Evolutionary conservation across 441 rosid genomes (phyloP).

Genomic region (Jatropha podagrica): DNA sequence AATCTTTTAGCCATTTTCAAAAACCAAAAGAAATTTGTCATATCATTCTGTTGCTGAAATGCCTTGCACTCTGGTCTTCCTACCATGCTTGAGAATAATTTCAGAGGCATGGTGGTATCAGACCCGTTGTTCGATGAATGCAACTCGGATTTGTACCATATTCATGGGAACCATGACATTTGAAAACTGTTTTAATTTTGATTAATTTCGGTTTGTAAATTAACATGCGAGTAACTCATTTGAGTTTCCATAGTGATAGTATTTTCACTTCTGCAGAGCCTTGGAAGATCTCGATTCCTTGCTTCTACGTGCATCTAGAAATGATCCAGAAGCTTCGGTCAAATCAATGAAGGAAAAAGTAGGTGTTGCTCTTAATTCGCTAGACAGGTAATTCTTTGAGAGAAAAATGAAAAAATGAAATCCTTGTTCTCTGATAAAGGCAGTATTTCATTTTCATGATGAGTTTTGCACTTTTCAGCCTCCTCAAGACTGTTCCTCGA

Average conservation of each 20-base stretch:
- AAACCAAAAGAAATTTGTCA: not conserved
- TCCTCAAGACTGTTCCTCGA: conserved; percentile 69
- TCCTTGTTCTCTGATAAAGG: too few species aligned
- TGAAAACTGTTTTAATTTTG: too few species aligned
- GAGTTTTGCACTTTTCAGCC: conserved; percentile 38
- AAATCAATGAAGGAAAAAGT: conserved; percentile 63
- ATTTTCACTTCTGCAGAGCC: conserved; percentile 34
- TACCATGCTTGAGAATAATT: not conserved
- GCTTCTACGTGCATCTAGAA: conserved; percentile 72
- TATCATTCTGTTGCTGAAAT: not conserved
- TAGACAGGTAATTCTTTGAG: conserved; percentile 45
- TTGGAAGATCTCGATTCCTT: conserved; percentile 72
- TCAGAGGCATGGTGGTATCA: not conserved
- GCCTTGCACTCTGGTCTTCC: conserved; percentile 1
- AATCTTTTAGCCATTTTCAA: conserved; percentile 10
- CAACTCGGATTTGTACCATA: not conserved
- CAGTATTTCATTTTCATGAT: not conserved
- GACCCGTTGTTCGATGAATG: not conserved
- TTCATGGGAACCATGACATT: not conserved
- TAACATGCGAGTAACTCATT: not conserved
- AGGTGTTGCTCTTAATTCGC: conserved; percentile 46
- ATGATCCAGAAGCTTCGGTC: conserved; percentile 60
- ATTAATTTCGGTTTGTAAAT: not conserved
- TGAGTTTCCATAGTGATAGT: not conserved
- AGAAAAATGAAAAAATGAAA: too few species aligned